A percentile compares a stretch with the other conserved stretches of the same genome.
Evolutionary conservation across 108 stramenopile genomes (phyloP).

Genomic region (Pseudonitzschia multiseries): DNA sequence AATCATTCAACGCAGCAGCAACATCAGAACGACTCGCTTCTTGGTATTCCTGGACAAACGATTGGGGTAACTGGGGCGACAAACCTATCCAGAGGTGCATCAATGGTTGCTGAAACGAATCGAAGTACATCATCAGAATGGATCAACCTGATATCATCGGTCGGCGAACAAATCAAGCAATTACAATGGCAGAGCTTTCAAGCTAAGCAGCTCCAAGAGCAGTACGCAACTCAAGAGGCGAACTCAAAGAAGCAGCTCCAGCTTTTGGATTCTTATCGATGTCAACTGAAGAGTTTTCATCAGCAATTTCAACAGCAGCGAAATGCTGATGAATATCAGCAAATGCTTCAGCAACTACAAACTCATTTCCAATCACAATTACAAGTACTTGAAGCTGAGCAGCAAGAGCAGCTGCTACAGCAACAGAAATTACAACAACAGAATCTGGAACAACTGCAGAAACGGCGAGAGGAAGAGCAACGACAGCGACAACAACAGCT

Average conservation of each 20-base stretch:
- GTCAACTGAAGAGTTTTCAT: neutral
- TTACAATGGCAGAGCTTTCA: neutral
- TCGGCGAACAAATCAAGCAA: neutral
- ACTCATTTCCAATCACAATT: neutral
- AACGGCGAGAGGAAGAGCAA: neutral
- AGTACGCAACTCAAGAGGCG: neutral
- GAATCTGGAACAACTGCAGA: neutral
- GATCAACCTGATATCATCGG: neutral
- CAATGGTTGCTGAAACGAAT: neutral
- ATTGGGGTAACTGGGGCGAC: neutral
- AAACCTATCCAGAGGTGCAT: too few species aligned
- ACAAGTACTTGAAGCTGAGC: neutral
- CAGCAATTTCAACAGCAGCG: neutral
- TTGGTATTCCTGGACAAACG: neutral
- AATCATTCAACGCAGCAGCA: neutral
- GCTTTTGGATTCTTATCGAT: neutral
- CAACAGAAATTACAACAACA: neutral
- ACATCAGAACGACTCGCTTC: neutral
- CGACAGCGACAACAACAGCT: slow-evolving; percentile 1
- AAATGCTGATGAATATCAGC: neutral
- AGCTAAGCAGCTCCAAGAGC: slow-evolving; percentile 7
- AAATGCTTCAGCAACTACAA: neutral
- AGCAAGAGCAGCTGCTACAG: neutral
- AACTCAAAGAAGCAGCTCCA: neutral
- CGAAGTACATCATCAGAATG: neutral